Percentiles rank a stretch among this genome's conserved stretches.
These are phyloP conservation scores for Exsudoporus frostii DNA, from an alignment of 768 basidiomycete genomes.

Conservation along the genomic window DNA sequence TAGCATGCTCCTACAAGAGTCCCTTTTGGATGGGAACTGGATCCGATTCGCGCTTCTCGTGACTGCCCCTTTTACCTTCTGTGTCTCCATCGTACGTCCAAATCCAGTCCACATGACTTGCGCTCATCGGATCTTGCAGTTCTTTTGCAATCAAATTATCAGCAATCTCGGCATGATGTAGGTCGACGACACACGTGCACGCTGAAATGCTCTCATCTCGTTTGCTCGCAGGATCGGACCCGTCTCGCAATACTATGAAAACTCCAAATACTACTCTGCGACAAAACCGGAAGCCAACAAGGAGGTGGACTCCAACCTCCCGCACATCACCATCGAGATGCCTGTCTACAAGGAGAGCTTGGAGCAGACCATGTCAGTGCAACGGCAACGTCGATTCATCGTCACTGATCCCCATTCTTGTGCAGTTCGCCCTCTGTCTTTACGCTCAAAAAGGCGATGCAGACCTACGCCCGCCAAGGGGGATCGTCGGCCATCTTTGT, in stretches of 20 bases:
- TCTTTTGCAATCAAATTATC: conserved; percentile 70
- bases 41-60: conserved; percentile 62
- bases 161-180: conserved; percentile 65
- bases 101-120: background rate
- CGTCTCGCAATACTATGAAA: conserved; percentile 81
- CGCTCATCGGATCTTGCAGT: conserved; percentile 38
- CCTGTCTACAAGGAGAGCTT: conserved; percentile 88
- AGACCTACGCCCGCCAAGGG: conserved; percentile 63
- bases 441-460: conserved; percentile 60
- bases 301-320: conserved; percentile 60
- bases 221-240: conserved; percentile 61
- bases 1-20: conserved; percentile 60
- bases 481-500: conserved; percentile 56
- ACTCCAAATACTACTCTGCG: conserved; percentile 81
- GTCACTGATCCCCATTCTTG: background rate
- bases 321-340: conserved; percentile 77
- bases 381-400: conserved; percentile 23
- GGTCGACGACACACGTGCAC: conserved; percentile 19
- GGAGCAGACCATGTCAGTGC: conserved; percentile 73
- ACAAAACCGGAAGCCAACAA: conserved; percentile 57
- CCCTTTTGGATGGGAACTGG: conserved; percentile 59
- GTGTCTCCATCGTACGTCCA: conserved; percentile 62
- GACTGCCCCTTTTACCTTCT: conserved; percentile 70
- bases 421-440: conserved; percentile 64
- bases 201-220: background rate